Percentiles rank a stretch among this genome's conserved stretches.
Evolutionary conservation across 495 filamentous ascomycete species (phyloP).

Genomic region (Penicillium macrosclerotiorum): DNA sequence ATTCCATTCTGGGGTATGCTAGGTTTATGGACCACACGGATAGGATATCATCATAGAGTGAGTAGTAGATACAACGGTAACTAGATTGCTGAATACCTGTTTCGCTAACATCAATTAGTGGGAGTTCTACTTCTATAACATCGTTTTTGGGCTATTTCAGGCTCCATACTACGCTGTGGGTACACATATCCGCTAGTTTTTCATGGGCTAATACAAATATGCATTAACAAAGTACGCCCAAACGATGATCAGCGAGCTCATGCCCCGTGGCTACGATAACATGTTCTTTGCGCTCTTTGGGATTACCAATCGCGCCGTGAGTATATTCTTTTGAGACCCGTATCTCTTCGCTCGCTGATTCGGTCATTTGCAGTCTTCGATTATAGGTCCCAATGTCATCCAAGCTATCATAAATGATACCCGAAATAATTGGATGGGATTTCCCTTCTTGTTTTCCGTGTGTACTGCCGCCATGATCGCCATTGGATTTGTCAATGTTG

Average conservation of each 20-base stretch:
- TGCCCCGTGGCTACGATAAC: constrained; percentile 50
- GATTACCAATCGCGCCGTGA: constrained; percentile 50
- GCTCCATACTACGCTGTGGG: constrained; percentile 50
- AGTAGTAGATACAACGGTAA: constrained; percentile 1
- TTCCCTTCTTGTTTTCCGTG: constrained; percentile 48
- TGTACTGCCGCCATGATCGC: constrained; percentile 41
- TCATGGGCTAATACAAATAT: neutral
- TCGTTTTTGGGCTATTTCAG: constrained; percentile 49
- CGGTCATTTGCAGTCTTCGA: constrained; percentile 38
- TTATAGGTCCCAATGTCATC: constrained; percentile 50
- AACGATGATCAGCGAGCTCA: constrained; percentile 54
- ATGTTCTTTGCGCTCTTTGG: constrained; percentile 55
- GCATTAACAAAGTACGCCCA: constrained; percentile 43
- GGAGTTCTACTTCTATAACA: constrained; percentile 53
- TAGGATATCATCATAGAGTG: constrained; percentile 48
- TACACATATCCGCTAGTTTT: neutral
- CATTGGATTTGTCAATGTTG: constrained; percentile 44
- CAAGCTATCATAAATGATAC: constrained; percentile 50
- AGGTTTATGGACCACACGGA: constrained; percentile 43
- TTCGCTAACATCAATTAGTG: constrained; percentile 30
- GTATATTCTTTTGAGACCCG: constrained; percentile 8
- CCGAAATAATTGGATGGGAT: constrained; percentile 52
- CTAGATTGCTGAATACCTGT: neutral
- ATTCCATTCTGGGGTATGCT: constrained; percentile 54
- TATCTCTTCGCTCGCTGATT: neutral